Conservation (phyloP, 1,139 yeast species). For the Hyphopichia wangnamkhiaoensis region DNA sequence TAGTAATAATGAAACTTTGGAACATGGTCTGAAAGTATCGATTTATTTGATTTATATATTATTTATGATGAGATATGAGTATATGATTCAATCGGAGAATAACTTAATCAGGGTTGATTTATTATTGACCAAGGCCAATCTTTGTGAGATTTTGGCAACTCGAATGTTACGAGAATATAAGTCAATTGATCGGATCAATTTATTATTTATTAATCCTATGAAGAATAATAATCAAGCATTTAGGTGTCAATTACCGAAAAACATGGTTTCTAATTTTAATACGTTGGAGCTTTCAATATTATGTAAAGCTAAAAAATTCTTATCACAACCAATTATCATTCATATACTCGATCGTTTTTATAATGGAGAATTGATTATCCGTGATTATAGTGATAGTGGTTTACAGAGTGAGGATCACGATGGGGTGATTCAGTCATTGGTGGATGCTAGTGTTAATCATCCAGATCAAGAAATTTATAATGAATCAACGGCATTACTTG, state of each 20-base stretch:
- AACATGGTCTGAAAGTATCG: conserved; percentile 22
- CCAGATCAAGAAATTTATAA: conserved; percentile 18
- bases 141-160: conserved; percentile 58
- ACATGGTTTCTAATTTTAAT: conserved; percentile 30
- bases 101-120: conserved; percentile 53
- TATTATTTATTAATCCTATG: conserved; percentile 46
- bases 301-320: conserved; percentile 54
- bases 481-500: too few species aligned
- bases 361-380: conserved; percentile 48
- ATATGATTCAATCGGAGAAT: conserved; percentile 47
- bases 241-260: not conserved
- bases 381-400: conserved; percentile 9
- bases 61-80: conserved; percentile 42
- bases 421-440: conserved; percentile 1
- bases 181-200: conserved; percentile 45
- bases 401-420: conserved; percentile 11
- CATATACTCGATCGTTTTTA: conserved; percentile 54
- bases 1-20: conserved; percentile 11
- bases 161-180: conserved; percentile 53
- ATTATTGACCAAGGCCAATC: conserved; percentile 50
- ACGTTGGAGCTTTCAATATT: conserved; percentile 57
- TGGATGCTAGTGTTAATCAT: conserved; percentile 20
- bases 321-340: conserved; percentile 57
- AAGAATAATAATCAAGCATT: conserved; percentile 14
- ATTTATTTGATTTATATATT: conserved; percentile 33